Base-by-base conservation (phyloP, 306 rosid genomes). In the Lathyrus sativus region DNA sequence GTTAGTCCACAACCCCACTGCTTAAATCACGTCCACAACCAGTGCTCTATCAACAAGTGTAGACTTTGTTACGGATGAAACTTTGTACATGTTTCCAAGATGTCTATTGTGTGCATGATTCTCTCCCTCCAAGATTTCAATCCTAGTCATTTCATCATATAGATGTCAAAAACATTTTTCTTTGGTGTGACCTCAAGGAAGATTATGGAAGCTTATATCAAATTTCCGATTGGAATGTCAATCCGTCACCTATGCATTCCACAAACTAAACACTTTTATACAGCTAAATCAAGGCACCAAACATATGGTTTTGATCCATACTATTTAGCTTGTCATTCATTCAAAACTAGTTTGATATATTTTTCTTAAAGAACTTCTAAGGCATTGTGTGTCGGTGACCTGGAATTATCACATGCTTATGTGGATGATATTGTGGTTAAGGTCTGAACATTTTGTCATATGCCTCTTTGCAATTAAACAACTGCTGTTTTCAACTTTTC, bases 351-450 rank as follows among this genome's bases (percentile, higher is more conserved):
- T 5, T 15, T 15, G 26, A 33, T 59, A 14, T 11, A 59, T 35
- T 31, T 33, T 59, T 59, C 43, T 59, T 14, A 2, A 5, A 59
- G 45, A 13, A 33, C 24, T 35, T 17, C 14, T 15, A 60, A 60
- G 65, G 46, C 46, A 60, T 60, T 24, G 26, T 60, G 46, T 60
- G 65, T 8, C 18, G 37, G 15, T 54, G 60, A 54, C 35, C 37
- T 11, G 28, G 65, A 35, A 11, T 15, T 13, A 15, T 59, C 5
- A 49, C 12, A 49, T 18, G 6, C 17, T 49, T 49, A 49, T 15
- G 28, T 3, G 56, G 56, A 49, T 49, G 56, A 49, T 17, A 17
- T 8, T 49, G 22, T 17, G 28, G 28, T 17, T 17, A 49, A 49
- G 26, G 56, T 49, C 26, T 18, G 56, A 49, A 49, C 19, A 6